Base-by-base conservation (phyloP, 1,139 yeast genomes). In the Candida anutae region DNA sequence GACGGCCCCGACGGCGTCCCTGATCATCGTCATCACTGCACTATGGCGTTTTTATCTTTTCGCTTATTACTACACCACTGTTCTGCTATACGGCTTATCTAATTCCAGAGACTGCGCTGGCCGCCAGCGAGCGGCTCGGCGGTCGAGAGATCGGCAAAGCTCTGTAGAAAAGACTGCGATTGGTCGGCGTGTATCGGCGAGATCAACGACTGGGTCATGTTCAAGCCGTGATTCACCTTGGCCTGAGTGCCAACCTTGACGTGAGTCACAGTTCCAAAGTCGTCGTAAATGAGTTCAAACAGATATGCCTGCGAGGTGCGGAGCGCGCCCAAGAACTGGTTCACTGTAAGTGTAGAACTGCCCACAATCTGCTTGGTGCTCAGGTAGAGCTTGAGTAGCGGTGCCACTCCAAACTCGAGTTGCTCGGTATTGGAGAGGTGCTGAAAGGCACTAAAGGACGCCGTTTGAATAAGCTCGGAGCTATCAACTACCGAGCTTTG, bases 281-380 rank as follows among this genome's bases (percentile, higher is more conserved):
- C 72, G 39, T 70, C 76, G 40, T 63, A 66, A 20, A 62, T 45
- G 26, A 67, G 48, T 22, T 68, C 73, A 42, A 70, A 71, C 24
- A 51, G 51, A 33, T 53, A 51, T 4, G 50, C 39, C 10, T 38
- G 37, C 11, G 46, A 39, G 23, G 43, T 45, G 19, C 67, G 51
- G 28, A 61, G 55, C 6, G 60, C 54, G n/a, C 46, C 42, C 23
- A 65, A 47, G 35, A 69, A 70, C 35, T 65, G 71, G 28, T 61
- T 62, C 36, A 67, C 43, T 2, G 65, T 55, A 27, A 71, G 45
- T 11, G 29, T 36, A 3, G 45, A 37, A 30, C 47, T 45, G 5
- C 50, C 51, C 31, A 60, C 34, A 3, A 62, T 28, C 5, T 37
- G 35, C 33, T 53, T 50, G 9, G 63, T 53, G 14, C 52, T 41